Base-by-base conservation (phyloP, 805 yeast species). In the Candida rishiriensis region DNA sequence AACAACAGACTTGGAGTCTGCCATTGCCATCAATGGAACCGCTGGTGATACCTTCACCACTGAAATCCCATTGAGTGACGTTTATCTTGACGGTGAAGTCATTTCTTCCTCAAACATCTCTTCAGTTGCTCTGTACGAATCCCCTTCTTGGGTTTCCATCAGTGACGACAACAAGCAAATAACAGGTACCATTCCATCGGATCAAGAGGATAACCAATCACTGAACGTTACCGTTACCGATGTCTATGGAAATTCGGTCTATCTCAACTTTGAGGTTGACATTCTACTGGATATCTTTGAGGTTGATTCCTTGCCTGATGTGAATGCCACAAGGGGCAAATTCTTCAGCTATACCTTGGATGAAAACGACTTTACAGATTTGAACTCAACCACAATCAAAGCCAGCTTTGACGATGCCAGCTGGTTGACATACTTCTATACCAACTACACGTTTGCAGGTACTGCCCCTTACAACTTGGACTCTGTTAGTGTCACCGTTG, bases 401-500 rank as follows among this genome's bases (percentile, higher is more conserved):
- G 78, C 78, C 5, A 56, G 64, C 3, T 73, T 66, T 52, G 64
- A 65, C 45, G 59, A 64, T 39, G 66, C 72, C 17, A 59, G 63
- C 40, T 91, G 98, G 98, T 69, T 91, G 39, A 53, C 68, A 1
- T 89, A 76, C 59, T 76, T 81, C 60, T 53, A 66, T 37, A 51
- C 73, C 10, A 87, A 85, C 57, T 68, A 75, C 59, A 83, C 95
- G 0, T 72, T 91, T 44, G 61, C 64, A 34, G 99, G 99, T 28
- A 58, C 65, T 14, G 85, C 83, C 16, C 87, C 88, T 3, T 52
- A 59, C 5, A 64, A 71, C 50, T 76, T 81, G 35, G 70, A 72
- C 13, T 44, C 51, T 3, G 46, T 73, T 13, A 40, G 54, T 0
- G 66, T 82, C 26, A 64, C 65, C 2, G 61, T 83, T 29, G 75